A percentile compares a stretch with the other conserved stretches of the same genome.
phyloP scores from a whole-genome alignment of 805 yeast species.

The Sugiyamaella smithiae region DNA sequence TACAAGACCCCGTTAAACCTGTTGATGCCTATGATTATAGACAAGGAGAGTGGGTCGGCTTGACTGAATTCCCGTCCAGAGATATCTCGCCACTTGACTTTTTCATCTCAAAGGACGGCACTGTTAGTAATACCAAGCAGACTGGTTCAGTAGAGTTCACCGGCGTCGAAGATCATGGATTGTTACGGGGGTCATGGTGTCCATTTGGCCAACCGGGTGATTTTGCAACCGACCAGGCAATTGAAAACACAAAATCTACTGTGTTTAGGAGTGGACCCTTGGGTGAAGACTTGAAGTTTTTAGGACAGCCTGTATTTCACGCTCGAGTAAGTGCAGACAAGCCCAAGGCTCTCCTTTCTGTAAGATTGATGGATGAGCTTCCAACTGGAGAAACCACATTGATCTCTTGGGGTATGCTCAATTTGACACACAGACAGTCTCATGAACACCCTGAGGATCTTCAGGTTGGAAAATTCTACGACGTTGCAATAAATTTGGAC shows the following conservation, averaged over 20 bases:
- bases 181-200: slow-evolving; percentile 46
- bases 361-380: slow-evolving; percentile 41
- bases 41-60: slow-evolving; percentile 42
- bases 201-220: slow-evolving; percentile 48
- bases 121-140: neutral
- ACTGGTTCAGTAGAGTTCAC: neutral
- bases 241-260: slow-evolving; percentile 41
- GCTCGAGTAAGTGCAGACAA: slow-evolving; percentile 38
- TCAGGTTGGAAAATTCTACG: slow-evolving; percentile 35
- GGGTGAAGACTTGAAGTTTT: slow-evolving; percentile 28
- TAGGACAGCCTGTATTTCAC: slow-evolving; percentile 41
- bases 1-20: slow-evolving; percentile 44
- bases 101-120: neutral
- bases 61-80: slow-evolving; percentile 14
- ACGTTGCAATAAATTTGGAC: slow-evolving; percentile 36
- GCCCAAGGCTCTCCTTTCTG: slow-evolving; percentile 41
- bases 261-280: slow-evolving; percentile 37
- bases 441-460: slow-evolving; percentile 42
- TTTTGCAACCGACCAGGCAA: slow-evolving; percentile 45
- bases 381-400: slow-evolving; percentile 41
- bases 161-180: slow-evolving; percentile 38
- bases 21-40: slow-evolving; percentile 39
- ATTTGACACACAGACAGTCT: slow-evolving; percentile 42
- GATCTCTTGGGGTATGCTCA: slow-evolving; percentile 48
- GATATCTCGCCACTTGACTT: slow-evolving; percentile 16